Evolutionary conservation across 805 yeast species (phyloP), one percentile per base, ranked within the genome.

Genomic region (Maudiozyma barnettii): DNA sequence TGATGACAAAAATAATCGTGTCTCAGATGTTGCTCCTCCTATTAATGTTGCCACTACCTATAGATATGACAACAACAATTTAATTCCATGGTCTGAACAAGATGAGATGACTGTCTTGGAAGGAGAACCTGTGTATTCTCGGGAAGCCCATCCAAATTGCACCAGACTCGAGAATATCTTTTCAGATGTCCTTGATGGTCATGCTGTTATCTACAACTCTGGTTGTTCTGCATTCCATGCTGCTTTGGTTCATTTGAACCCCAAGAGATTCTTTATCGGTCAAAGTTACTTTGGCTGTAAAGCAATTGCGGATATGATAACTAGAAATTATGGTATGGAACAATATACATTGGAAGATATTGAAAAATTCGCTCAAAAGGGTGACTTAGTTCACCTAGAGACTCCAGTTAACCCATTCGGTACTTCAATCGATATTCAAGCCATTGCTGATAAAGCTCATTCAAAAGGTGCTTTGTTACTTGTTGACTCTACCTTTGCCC

Each of bases 321-420:
- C 77, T 10, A 74, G 95, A 53, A 75, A 81, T 50, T 70, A 74
- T 40, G 84, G 83, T 5, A 56, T 81, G 47, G 70, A 78, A 51
- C 70, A 72, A 46, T 66, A 77, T 39, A 59, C 71, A 0, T 65
- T 78, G 16, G 79, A 73, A 6, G 74, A 78, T 44, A 70, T 86
- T 48, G 76, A 71, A 22, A 61, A 68, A 43, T 52, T 69, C 22
- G 66, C 70, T 5, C 62, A 67, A 46, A 67, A 68, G 58, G 96
- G 80, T 39, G 97, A 91, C 60, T 63, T 90, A 26, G 74, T 91
- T 29, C 96, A 88, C 61, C 58, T 88, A 43, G 96, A 88, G 65
- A 79, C 95, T 0, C 97, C 97, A 0, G 82, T 87, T 31, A 90
- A 90, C 65, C 97, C 97, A n/a, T 78, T 72, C 45, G 95, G 95